A percentile compares a stretch with the other conserved stretches of the same genome.
These are phyloP conservation scores for Sordariomycetes sp. DNA, from an alignment of 2,329 filamentous ascomycete species.

Conservation along the genomic window DNA sequence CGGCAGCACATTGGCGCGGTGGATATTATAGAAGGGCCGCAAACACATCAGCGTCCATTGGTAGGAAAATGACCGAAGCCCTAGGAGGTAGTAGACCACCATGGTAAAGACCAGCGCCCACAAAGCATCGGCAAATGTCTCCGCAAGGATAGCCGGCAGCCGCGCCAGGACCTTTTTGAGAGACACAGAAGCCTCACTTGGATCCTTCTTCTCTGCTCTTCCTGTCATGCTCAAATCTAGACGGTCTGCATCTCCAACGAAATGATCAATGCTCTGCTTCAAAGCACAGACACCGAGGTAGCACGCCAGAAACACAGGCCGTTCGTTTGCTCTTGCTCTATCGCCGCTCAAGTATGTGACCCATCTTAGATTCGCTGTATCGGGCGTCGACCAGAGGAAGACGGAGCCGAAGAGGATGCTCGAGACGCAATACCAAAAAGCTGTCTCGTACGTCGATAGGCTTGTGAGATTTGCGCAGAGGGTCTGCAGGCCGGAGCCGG, in stretches of 20 bases:
- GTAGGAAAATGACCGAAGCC: constrained; percentile 56
- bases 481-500: constrained; percentile 57
- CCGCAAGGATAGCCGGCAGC: constrained; percentile 28
- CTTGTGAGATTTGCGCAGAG: constrained; percentile 49
- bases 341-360: constrained; percentile 65
- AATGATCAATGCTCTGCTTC: constrained; percentile 59
- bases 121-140: constrained; percentile 28
- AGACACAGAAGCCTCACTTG: constrained; percentile 14
- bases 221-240: constrained; percentile 31
- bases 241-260: constrained; percentile 65
- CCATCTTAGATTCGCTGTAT: constrained; percentile 56
- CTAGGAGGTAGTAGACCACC: constrained; percentile 50
- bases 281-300: constrained; percentile 61
- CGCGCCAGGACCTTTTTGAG: constrained; percentile 25
- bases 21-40: constrained; percentile 66
- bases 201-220: constrained; percentile 11
- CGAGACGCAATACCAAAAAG: constrained; percentile 69
- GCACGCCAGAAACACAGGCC: constrained; percentile 69
- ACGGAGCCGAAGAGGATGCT: constrained; percentile 72
- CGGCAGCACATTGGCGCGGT: constrained; percentile 58
- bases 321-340: constrained; percentile 73
- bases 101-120: constrained; percentile 34
- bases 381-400: constrained; percentile 64
- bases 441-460: constrained; percentile 56
- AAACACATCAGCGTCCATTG: constrained; percentile 60